Evolutionary conservation across 2,329 filamentous ascomycete species (phyloP).

Genomic region (Talaromyces piceae): DNA sequence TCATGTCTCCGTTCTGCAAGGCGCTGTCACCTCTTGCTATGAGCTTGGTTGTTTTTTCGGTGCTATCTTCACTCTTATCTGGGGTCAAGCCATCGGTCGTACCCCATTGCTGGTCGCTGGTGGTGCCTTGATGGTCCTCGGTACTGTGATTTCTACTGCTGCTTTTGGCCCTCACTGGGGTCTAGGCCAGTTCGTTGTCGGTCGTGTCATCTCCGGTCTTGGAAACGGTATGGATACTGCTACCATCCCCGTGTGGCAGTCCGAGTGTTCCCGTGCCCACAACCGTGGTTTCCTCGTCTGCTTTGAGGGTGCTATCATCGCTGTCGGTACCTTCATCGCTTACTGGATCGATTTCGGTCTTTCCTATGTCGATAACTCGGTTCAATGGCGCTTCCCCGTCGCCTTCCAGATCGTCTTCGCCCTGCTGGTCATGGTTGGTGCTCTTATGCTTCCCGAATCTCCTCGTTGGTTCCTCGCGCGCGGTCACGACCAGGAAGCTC

Average conservation of each 20-base stretch:
- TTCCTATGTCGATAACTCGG: constrained; percentile 24
- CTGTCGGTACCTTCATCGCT: constrained; percentile 25
- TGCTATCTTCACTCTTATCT: constrained; percentile 23
- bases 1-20: constrained; percentile 39
- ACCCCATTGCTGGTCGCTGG: constrained; percentile 44
- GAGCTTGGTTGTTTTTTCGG: constrained; percentile 40
- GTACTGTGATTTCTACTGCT: constrained; percentile 23
- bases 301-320: constrained; percentile 27
- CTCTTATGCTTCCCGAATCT: constrained; percentile 3
- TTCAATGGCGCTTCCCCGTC: constrained; percentile 40
- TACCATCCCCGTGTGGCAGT: constrained; percentile 35
- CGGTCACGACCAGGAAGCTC: constrained; percentile 40
- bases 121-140: constrained; percentile 39
- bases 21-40: constrained; percentile 47
- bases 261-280: constrained; percentile 26
- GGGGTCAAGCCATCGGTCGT: constrained; percentile 25
- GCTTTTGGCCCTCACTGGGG: constrained; percentile 19
- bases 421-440: not conserved
- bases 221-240: constrained; percentile 32
- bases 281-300: constrained; percentile 29
- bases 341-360: constrained; percentile 32
- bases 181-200: constrained; percentile 34
- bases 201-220: constrained; percentile 24
- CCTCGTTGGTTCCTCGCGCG: constrained; percentile 26
- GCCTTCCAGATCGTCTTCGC: constrained; percentile 42